Evolutionary conservation across 116 monocot genomes (phyloP), one percentile per base, ranked within the genome.

Genomic region (Trichopus zeylanicus): DNA sequence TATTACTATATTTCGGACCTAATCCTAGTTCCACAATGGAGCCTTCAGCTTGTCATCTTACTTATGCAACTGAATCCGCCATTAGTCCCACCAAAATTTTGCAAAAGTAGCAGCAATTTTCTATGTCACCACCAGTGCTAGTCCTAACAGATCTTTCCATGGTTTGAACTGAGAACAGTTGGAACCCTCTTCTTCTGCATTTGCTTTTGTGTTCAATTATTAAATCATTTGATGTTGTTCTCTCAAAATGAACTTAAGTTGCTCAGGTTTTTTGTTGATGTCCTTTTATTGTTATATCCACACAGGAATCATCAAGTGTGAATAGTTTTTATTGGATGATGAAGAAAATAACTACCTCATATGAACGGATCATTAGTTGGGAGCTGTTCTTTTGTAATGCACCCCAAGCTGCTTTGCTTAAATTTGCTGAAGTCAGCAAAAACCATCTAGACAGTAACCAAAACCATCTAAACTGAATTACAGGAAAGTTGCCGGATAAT

Each of bases 371-470:
- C 88, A 91, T 91, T 30, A 98, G 75, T 53, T 98, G 91, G 28
- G 97, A 80, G 59, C 71, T 80, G 56, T 91, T 98, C 69, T 98
- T 98, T 51, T 98, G 97, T 46, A 98, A 56, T 27, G 97, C 88
- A 66, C 97, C 97, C 97, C 97, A 98, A 59, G 97, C 91, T 71
- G 98, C 98, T 76, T 91, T 98, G 78, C 98, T 98, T 70, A 98
- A 67, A 78, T 98, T 98, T 67, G 91, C 77, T 51, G 98, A 98
- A 55, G 91, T 91, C 1, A 98, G 74, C 29, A 98, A 79, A 57
- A 97, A 97, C 97, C 97, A 91, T 66, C 87, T 95, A 24, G 8
- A 22, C 23, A 49, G 23, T 24, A 6, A 49, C 1, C 19, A 49
- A 49, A 49, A 49, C 1, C 19, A 49, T 8, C 16, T 49, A 49